Evolutionary conservation across 2,329 filamentous ascomycete species (phyloP).

Genomic region (Arthrobotrys sinensis): DNA sequence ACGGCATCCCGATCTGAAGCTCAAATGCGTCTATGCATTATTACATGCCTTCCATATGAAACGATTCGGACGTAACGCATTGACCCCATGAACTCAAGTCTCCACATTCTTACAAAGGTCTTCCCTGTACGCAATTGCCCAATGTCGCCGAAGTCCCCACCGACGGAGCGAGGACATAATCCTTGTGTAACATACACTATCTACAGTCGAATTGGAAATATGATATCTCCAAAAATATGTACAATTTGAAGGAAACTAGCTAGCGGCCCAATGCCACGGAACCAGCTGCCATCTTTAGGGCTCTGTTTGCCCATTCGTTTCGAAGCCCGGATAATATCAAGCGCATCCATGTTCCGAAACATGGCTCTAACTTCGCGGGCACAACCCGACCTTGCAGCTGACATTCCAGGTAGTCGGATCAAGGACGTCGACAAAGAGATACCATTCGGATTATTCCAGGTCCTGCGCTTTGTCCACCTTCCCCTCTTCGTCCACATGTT

Average conservation of each 20-base stretch:
- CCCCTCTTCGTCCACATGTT: constrained; percentile 5
- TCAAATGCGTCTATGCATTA: not conserved
- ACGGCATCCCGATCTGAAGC: not conserved
- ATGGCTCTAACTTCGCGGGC: constrained; percentile 4
- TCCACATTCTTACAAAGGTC: constrained; percentile 14
- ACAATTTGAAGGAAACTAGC: constrained; percentile 1
- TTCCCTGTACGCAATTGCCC: not conserved
- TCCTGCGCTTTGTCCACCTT: constrained; percentile 1
- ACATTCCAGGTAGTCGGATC: not conserved
- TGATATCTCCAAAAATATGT: constrained; percentile 37
- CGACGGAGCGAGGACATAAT: not conserved
- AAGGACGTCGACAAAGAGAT: not conserved
- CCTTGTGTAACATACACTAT: constrained; percentile 34
- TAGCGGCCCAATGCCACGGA: constrained; percentile 11
- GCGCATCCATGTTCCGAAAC: constrained; percentile 11
- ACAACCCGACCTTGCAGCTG: not conserved
- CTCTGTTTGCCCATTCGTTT: constrained; percentile 29
- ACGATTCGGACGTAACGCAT: constrained; percentile 19
- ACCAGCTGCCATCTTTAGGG: constrained; percentile 2
- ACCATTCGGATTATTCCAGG: not conserved
- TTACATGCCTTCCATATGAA: constrained; percentile 10
- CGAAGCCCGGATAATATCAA: constrained; percentile 11
- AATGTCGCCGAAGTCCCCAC: constrained; percentile 32
- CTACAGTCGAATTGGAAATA: not conserved
- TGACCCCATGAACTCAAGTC: not conserved